A percentile compares a stretch with the other conserved stretches of the same genome.
Evolutionary conservation across 2,329 filamentous ascomycete genomes (phyloP).

Genomic region (Hypoxylon sp.): DNA sequence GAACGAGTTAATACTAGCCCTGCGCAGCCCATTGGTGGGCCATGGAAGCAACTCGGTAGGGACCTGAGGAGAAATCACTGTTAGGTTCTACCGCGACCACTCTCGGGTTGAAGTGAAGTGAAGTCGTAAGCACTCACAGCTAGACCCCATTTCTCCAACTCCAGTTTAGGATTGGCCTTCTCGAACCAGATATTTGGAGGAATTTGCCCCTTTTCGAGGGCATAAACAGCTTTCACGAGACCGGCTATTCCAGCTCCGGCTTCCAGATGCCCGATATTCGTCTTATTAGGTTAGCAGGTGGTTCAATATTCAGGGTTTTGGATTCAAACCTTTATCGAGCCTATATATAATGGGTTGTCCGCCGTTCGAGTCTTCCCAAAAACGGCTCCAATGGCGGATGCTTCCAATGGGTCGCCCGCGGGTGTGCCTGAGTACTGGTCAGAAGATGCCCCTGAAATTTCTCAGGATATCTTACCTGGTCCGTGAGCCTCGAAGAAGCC

Average conservation of each 20-base stretch:
- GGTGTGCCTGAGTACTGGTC: slow-evolving; percentile 54
- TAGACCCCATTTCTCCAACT: slow-evolving; percentile 52
- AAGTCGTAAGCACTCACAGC: slow-evolving; percentile 28
- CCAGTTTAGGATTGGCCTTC: slow-evolving; percentile 51
- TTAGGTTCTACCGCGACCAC: slow-evolving; percentile 14
- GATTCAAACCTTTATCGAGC: slow-evolving; percentile 27
- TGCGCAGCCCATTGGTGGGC: slow-evolving; percentile 50
- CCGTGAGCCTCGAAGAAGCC: slow-evolving; percentile 60
- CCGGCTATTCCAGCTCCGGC: slow-evolving; percentile 51
- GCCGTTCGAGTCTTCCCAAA: slow-evolving; percentile 49
- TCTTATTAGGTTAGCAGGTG: slow-evolving; percentile 35
- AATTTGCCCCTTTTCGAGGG: slow-evolving; percentile 50
- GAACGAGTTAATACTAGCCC: slow-evolving; percentile 56
- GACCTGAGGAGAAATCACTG: slow-evolving; percentile 22
- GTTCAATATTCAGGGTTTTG: background rate
- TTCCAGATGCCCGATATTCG: slow-evolving; percentile 52
- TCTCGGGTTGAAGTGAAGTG: background rate
- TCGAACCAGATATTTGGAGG: slow-evolving; percentile 53
- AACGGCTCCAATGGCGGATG: slow-evolving; percentile 54
- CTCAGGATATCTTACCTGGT: slow-evolving; percentile 41
- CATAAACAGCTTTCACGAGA: slow-evolving; percentile 50
- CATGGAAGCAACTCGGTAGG: slow-evolving; percentile 50
- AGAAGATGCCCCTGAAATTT: slow-evolving; percentile 28
- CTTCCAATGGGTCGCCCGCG: slow-evolving; percentile 61
- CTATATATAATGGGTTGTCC: slow-evolving; percentile 47